Evolutionary conservation across 192 early-diverging fungal species (phyloP).

Genomic region (Thoreauomyces humboldtii): DNA sequence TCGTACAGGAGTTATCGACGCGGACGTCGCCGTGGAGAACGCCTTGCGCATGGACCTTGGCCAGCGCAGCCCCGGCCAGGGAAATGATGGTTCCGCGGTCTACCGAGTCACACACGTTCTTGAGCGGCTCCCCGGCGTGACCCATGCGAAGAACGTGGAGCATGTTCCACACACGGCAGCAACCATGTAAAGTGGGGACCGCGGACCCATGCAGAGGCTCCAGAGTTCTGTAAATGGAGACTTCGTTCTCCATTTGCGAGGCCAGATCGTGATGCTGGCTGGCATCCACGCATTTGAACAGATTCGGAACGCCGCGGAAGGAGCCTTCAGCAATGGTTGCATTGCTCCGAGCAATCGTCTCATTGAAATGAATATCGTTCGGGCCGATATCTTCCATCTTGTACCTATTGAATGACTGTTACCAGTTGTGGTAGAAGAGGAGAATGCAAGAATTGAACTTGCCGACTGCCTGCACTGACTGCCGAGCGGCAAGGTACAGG

Average conservation of each 20-base stretch:
- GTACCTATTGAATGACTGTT: too few relatives aligned
- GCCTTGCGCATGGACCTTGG: not conserved
- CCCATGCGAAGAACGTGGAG: not conserved
- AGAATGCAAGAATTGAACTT: too few relatives aligned
- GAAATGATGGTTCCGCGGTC: too few relatives aligned
- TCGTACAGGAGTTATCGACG: not conserved
- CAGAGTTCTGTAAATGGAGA: not conserved
- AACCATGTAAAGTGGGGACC: not conserved
- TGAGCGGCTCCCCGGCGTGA: not conserved
- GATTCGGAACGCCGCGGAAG: not conserved
- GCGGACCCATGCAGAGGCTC: not conserved
- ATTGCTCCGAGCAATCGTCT: not conserved
- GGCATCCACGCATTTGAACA: not conserved
- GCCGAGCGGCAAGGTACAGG: too few relatives aligned
- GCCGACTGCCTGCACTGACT: too few relatives aligned
- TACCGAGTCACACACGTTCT: not conserved
- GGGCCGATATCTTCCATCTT: not conserved
- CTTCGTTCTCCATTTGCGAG: not conserved
- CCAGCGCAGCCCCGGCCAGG: too few relatives aligned
- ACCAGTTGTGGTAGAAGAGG: too few relatives aligned
- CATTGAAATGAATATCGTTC: not conserved
- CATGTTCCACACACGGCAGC: not conserved
- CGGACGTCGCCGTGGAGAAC: not conserved
- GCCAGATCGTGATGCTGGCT: not conserved
- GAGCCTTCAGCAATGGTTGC: not conserved